Evolutionary conservation across 805 yeast species (phyloP), one percentile per base, ranked within the genome.

Genomic region (Pichia manshurica): DNA sequence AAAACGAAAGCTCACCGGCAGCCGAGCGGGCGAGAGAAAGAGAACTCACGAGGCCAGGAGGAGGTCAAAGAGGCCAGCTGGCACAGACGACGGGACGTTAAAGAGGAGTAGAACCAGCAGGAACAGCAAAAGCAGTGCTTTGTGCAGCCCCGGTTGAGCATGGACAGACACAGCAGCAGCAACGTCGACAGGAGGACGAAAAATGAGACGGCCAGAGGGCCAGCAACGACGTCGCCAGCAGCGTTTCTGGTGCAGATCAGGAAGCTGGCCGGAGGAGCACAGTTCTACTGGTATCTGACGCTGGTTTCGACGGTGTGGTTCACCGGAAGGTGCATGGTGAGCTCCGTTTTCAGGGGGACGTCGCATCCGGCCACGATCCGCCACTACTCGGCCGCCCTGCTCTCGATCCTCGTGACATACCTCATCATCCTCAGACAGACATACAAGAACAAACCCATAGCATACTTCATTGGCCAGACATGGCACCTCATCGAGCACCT

Each of bases 211-310:
- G 7, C 10, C 10, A 25, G 29, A 7, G 10, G 29, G 29, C 29
- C 29, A 25, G 29, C 41, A 17, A 9, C 22, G 4, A 28, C 28
- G 21, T 17, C 42, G 2, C 19, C 46, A 21, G 16, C 13, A 3
- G 7, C 12, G 7, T 48, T 51, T 15, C 16, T 42, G 9, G 9
- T 40, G n/a, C 55, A 53, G 37, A 16, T 57, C 15, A 47, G 45
- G 28, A 43, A 36, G 22, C 51, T 62, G 12, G 44, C 56, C 12
- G 48, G 65, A 53, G 75, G 81, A 10, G 79, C 80, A 8, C 87
- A 82, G 60, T 81, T 83, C 59, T 79, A 79, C 56, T 83, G 90
- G 90, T 83, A 75, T 54, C 45, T 80, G 23, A 83, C 85, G 16
- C 87, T 83, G 62, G 69, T 76, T 13, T 59, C 71, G 29, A 76